A percentile compares a stretch with the other conserved stretches of the same genome.
phyloP scores from a whole-genome alignment of 2,329 filamentous ascomycete species.

The Botrytis squamosa region DNA sequence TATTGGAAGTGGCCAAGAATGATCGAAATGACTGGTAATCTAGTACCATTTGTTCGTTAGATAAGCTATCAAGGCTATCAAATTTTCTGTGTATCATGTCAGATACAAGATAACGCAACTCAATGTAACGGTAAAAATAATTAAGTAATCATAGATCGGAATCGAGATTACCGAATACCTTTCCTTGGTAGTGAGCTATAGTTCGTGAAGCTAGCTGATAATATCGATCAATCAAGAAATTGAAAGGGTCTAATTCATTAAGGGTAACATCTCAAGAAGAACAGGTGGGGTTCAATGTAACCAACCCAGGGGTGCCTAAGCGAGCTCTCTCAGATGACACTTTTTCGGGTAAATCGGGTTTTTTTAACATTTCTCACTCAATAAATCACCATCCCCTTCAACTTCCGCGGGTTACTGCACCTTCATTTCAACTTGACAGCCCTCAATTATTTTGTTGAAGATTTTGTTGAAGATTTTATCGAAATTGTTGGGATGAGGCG shows the following conservation, averaged over 20 bases:
- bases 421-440: neutral
- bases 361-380: neutral
- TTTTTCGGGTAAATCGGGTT: neutral
- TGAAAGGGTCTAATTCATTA: neutral
- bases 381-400: neutral
- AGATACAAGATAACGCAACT: neutral
- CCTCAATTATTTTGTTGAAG: neutral
- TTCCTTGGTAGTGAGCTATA: neutral
- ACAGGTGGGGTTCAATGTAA: neutral
- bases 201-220: neutral
- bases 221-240: neutral
- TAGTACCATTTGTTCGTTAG: neutral
- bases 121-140: neutral
- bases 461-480: neutral
- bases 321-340: neutral
- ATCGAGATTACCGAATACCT: neutral
- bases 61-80: too few species aligned
- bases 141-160: neutral
- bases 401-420: neutral
- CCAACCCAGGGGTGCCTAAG: neutral
- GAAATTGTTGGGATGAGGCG: neutral
- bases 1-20: conserved; percentile 14
- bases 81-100: neutral
- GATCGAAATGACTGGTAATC: neutral
- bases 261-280: neutral